These are phyloP conservation scores for Helichrysum umbraculigerum DNA, from an alignment of 129 eudicot species.

Conservation along the genomic window DNA sequence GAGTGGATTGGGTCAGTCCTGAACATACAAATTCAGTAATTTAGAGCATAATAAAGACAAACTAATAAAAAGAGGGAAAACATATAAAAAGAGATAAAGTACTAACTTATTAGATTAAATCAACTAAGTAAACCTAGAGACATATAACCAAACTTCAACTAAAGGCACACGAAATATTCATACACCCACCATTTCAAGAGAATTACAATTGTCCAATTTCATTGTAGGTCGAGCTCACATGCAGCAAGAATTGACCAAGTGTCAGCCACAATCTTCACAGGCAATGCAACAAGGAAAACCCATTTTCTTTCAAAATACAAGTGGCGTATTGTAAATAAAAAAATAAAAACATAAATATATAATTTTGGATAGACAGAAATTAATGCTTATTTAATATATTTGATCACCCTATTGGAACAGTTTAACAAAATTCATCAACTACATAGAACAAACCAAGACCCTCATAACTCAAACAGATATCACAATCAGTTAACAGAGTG, in stretches of 20 bases:
- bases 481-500: slow-evolving; percentile 1
- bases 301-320: slow-evolving; percentile 73
- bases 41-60: no score
- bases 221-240: slow-evolving; percentile 83
- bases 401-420: slow-evolving; percentile 1
- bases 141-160: no score
- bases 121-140: no score
- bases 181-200: slow-evolving; percentile 84
- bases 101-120: no score
- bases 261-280: slow-evolving; percentile 97
- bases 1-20: no score
- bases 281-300: slow-evolving; percentile 74
- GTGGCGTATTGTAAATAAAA: slow-evolving; percentile 37
- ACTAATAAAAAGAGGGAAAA: no score
- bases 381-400: slow-evolving; percentile 21
- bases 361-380: background rate
- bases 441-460: slow-evolving; percentile 17
- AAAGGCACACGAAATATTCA: slow-evolving; percentile 42
- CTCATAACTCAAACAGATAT: slow-evolving; percentile 27
- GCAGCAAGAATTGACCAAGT: slow-evolving; percentile 78
- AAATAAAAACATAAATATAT: slow-evolving; percentile 32
- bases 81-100: no score
- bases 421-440: background rate
- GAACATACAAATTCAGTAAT: no score
- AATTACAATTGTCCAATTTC: slow-evolving; percentile 73